phyloP scores from a whole-genome alignment of 768 basidiomycete species.

The Gloeophyllum trabeum region DNA sequence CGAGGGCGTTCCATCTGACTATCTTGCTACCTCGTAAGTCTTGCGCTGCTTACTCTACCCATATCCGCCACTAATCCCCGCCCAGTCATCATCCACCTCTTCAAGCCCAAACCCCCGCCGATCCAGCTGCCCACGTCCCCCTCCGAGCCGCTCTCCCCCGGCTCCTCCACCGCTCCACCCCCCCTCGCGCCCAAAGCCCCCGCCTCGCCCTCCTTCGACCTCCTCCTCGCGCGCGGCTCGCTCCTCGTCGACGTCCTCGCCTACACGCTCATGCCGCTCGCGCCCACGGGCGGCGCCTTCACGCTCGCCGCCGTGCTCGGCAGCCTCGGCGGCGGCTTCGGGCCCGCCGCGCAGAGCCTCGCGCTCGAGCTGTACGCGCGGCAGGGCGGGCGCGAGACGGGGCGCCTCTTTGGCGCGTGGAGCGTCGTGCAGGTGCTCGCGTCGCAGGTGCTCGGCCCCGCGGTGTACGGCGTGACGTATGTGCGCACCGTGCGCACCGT shows the following conservation, averaged over 20 bases:
- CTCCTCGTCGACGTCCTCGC: constrained; percentile 41
- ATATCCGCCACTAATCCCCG: too few relatives aligned
- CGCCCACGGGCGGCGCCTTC: constrained; percentile 37
- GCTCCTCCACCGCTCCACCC: constrained; percentile 1
- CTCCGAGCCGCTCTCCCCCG: constrained; percentile 11
- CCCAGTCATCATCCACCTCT: constrained; percentile 32
- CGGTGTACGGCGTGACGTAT: constrained; percentile 63
- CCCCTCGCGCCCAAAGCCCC: constrained; percentile 5
- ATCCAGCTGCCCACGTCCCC: constrained; percentile 8
- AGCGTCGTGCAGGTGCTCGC: constrained; percentile 63
- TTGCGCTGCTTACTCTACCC: too few relatives aligned
- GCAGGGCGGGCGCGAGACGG: constrained; percentile 50
- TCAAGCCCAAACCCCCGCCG: constrained; percentile 27
- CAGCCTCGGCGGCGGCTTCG: constrained; percentile 51
- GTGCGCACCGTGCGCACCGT: constrained; percentile 58
- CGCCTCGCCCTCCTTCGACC: constrained; percentile 48
- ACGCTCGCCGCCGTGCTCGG: constrained; percentile 34
- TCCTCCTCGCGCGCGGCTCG: constrained; percentile 54
- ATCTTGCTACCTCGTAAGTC: constrained; percentile 49
- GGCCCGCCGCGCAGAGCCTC: constrained; percentile 60
- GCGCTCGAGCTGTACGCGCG: constrained; percentile 54
- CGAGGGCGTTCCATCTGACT: constrained; percentile 44
- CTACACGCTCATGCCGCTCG: constrained; percentile 38
- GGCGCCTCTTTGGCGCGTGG: constrained; percentile 71
- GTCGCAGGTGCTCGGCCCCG: constrained; percentile 61